phyloP scores from a whole-genome alignment of 495 filamentous ascomycete genomes.

The Entonaema liquescens region DNA sequence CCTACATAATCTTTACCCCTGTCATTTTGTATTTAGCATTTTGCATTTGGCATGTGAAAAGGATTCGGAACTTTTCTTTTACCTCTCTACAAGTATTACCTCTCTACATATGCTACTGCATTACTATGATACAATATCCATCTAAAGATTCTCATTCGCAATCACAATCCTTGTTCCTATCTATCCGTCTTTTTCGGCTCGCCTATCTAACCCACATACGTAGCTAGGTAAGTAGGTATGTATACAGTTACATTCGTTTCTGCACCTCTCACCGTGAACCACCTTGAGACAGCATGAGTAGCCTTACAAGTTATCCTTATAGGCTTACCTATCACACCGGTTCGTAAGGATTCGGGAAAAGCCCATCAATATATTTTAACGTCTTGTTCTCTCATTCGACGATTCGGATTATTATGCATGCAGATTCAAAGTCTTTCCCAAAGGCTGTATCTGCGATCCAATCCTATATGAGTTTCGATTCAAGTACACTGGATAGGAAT shows the following conservation, averaged over 20 bases:
- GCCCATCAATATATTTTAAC: constrained; percentile 8
- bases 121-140: no score
- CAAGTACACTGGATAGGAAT: not conserved
- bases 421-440: constrained; percentile 10
- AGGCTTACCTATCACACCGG: not conserved
- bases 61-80: constrained; percentile 24
- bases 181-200: constrained; percentile 17
- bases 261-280: not conserved
- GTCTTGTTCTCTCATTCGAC: constrained; percentile 5
- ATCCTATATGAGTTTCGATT: constrained; percentile 14
- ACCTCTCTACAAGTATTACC: not conserved
- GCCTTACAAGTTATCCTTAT: not conserved
- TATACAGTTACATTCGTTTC: not conserved
- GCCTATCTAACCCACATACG: constrained; percentile 12
- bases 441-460: not conserved
- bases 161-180: constrained; percentile 24
- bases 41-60: constrained; percentile 47
- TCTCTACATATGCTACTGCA: no score
- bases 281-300: not conserved
- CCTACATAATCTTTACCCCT: constrained; percentile 27
- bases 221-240: not conserved
- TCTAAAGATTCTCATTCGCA: constrained; percentile 1
- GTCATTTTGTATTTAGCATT: no score
- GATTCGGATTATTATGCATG: not conserved
- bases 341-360: constrained; percentile 4